Evolutionary conservation across 1,139 yeast species (phyloP).

Genomic region (Ashbya aceris): DNA sequence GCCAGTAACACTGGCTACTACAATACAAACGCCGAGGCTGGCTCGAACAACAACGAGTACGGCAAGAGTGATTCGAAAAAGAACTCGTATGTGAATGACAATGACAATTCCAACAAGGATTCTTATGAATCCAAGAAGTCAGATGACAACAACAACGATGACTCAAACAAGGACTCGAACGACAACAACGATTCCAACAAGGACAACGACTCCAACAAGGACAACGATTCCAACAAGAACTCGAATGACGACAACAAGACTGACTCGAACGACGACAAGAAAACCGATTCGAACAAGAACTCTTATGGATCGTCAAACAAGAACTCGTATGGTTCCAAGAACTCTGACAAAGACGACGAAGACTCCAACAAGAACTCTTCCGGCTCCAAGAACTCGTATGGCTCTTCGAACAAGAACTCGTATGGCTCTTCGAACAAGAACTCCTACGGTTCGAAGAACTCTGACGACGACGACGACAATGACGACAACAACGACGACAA

Average conservation of each 20-base stretch:
- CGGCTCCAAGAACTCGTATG: too few species aligned
- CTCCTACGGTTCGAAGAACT: too few species aligned
- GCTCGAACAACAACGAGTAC: not conserved
- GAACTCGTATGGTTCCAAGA: not conserved
- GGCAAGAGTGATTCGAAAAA: not conserved
- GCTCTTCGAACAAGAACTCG: not conserved
- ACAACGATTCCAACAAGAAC: not conserved
- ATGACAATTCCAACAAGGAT: not conserved
- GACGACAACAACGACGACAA: not conserved
- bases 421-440: not conserved
- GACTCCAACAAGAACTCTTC: not conserved
- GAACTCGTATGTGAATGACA: not conserved
- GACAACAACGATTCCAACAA: too few species aligned
- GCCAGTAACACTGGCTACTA: too few species aligned
- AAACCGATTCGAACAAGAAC: not conserved
- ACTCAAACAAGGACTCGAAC: not conserved
- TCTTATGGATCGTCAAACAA: not conserved
- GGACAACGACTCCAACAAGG: too few species aligned
- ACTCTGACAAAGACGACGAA: not conserved
- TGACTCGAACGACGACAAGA: not conserved
- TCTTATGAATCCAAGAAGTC: not conserved
- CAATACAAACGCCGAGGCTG: not conserved
- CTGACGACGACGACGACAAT: not conserved
- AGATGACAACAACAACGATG: not conserved
- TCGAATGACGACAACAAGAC: not conserved